These are phyloP conservation scores for Prunus armeniaca DNA, from an alignment of 306 rosid species.

Conservation along the genomic window DNA sequence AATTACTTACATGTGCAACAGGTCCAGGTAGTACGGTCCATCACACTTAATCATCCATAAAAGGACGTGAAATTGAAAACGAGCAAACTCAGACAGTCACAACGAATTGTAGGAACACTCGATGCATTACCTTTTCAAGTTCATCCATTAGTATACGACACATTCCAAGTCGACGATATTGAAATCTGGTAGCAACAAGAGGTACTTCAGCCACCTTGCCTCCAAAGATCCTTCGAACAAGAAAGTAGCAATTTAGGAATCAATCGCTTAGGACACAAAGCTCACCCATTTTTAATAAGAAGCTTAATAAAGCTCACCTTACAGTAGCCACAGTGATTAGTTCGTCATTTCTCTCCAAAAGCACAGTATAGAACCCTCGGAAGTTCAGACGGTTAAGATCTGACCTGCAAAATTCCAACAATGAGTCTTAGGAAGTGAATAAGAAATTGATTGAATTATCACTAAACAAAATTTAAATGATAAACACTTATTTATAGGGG, in stretches of 20 bases:
- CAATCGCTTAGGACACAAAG: slow-evolving; percentile 12
- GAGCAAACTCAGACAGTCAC: not conserved
- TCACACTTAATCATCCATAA: not conserved
- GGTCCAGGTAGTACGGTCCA: not conserved
- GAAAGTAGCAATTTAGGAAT: slow-evolving; percentile 12
- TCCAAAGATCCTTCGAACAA: slow-evolving; percentile 61
- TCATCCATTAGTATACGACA: slow-evolving; percentile 73
- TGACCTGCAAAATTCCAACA: slow-evolving; percentile 48
- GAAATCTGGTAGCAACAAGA: slow-evolving; percentile 74
- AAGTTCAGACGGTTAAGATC: slow-evolving; percentile 75
- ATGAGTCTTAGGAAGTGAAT: slow-evolving; percentile 2
- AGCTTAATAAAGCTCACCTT: slow-evolving; percentile 46
- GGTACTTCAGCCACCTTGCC: slow-evolving; percentile 84
- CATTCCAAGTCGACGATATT: slow-evolving; percentile 83
- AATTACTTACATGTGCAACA: not conserved
- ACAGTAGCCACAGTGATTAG: slow-evolving; percentile 70
- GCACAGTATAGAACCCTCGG: slow-evolving; percentile 69
- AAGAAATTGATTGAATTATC: not conserved
- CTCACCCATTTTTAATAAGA: not conserved
- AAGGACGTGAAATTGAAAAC: not conserved
- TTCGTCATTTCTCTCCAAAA: slow-evolving; percentile 76
- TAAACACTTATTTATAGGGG: not conserved
- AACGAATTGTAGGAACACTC: not conserved
- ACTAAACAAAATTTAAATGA: not conserved
- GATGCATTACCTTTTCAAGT: slow-evolving; percentile 67